These are phyloP conservation scores for Iberis pinnata DNA, from an alignment of 345 rosid genomes.

Conservation along the genomic window DNA sequence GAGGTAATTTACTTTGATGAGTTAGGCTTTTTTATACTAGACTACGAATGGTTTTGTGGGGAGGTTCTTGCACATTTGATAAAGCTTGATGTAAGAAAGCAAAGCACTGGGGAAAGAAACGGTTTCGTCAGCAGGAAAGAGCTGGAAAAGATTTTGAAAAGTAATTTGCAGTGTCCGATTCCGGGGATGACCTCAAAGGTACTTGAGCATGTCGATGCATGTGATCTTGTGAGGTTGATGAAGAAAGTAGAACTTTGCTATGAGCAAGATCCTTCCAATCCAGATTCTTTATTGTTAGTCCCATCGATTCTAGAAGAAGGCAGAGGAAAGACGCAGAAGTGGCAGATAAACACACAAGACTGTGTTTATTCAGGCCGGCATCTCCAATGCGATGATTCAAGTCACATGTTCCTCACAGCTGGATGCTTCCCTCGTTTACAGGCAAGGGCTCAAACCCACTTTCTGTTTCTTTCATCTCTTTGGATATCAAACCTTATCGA, in stretches of 20 bases:
- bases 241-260: slow-evolving; percentile 79
- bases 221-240: slow-evolving; percentile 72
- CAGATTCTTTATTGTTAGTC: slow-evolving; percentile 59
- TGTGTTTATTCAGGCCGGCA: slow-evolving; percentile 71
- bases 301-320: slow-evolving; percentile 94
- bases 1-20: slow-evolving; percentile 83
- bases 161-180: slow-evolving; percentile 69
- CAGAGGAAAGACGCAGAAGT: slow-evolving; percentile 76
- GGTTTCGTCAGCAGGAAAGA: slow-evolving; percentile 68
- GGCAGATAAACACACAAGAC: slow-evolving; percentile 56
- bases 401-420: slow-evolving; percentile 80
- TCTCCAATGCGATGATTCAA: slow-evolving; percentile 87
- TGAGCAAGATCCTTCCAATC: slow-evolving; percentile 68
- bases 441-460: slow-evolving; percentile 33
- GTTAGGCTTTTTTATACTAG: slow-evolving; percentile 61
- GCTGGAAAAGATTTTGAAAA: slow-evolving; percentile 66
- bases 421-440: slow-evolving; percentile 93
- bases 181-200: slow-evolving; percentile 86
- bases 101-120: slow-evolving; percentile 41
- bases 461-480: slow-evolving; percentile 7
- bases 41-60: slow-evolving; percentile 79
- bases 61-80: slow-evolving; percentile 78
- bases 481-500: slow-evolving; percentile 15
- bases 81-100: slow-evolving; percentile 61
- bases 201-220: slow-evolving; percentile 62